These are phyloP conservation scores for Raffaelea arxii DNA, from an alignment of 2,329 filamentous ascomycete species.

Conservation along the genomic window DNA sequence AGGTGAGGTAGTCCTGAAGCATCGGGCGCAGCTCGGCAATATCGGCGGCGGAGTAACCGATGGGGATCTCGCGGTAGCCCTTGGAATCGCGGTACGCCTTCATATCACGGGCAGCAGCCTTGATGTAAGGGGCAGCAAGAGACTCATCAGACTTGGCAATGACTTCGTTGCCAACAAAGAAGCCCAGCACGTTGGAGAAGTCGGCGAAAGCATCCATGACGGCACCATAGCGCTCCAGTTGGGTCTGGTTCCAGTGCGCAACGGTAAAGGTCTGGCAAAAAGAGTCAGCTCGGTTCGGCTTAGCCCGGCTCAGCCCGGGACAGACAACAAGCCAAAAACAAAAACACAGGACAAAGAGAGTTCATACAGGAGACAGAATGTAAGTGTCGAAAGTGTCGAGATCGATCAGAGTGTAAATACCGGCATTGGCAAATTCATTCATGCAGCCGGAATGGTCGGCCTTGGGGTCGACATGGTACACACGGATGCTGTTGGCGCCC, in stretches of 20 bases:
- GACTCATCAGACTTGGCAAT: slow-evolving; percentile 53
- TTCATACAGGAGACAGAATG: slow-evolving; percentile 46
- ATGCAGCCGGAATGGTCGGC: slow-evolving; percentile 72
- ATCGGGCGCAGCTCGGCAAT: slow-evolving; percentile 58
- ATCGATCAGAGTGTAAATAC: slow-evolving; percentile 79
- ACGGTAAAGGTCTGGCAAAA: slow-evolving; percentile 39
- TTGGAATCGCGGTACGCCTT: slow-evolving; percentile 71
- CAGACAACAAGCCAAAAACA: background rate
- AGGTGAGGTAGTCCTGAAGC: slow-evolving; percentile 66
- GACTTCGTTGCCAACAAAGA: slow-evolving; percentile 85
- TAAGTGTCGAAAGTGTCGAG: slow-evolving; percentile 66
- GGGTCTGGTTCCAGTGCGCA: slow-evolving; percentile 63
- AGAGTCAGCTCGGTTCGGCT: background rate
- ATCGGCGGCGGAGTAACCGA: slow-evolving; percentile 83
- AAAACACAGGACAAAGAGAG: slow-evolving; percentile 7
- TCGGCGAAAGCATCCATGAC: slow-evolving; percentile 70
- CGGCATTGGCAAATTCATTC: slow-evolving; percentile 65
- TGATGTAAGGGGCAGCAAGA: slow-evolving; percentile 67
- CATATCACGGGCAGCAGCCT: slow-evolving; percentile 71
- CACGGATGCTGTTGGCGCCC: slow-evolving; percentile 74
- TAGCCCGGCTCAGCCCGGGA: background rate
- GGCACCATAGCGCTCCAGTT: slow-evolving; percentile 56
- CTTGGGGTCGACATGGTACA: slow-evolving; percentile 73
- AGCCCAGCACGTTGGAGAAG: slow-evolving; percentile 73
- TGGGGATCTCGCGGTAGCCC: slow-evolving; percentile 69